Base-by-base conservation (phyloP, 2,329 filamentous ascomycete species). In the Pyrenochaeta sp. region DNA sequence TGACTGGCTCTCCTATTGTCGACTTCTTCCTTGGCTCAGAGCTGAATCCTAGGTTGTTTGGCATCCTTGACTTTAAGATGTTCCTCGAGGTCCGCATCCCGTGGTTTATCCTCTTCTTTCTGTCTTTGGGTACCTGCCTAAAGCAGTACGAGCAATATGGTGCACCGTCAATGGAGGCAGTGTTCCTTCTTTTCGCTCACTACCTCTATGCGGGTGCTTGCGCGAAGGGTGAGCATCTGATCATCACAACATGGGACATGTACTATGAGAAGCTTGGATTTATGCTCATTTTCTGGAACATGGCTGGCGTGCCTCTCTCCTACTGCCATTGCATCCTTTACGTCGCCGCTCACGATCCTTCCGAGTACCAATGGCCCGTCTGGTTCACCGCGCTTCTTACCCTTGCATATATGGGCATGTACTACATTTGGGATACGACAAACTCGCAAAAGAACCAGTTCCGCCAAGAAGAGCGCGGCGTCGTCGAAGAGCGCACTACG, bases 281-380 rank as follows among this genome's bases (percentile, higher is more conserved):
- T 82, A 97, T 97, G 92, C 85, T 97, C 63, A 96, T 96, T 76
- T 97, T 97, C 85, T 97, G 92, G 92, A 97, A 97, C 78, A 82
- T 97, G 74, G 92, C 92, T 41, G 92, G 92, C 63, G 92, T 97
- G 21, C 92, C 92, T 12, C 83, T 97, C 46, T 92, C 88, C 49
- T 97, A 97, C 83, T 96, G 92, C 81, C 92, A 97, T 82, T 95
- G 90, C 84, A 94, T 90, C 43, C 87, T 97, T 67, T 97, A 90
- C 79, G 84, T 97, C 45, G 92, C 92, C 63, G 93, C 90, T 77
- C 92, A 96, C 75, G 79, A 90, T 68, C 90, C 93, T 0, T 83
- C 86, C 31, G 86, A 86, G 52, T 97, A 96, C 77, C 83, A 82
- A 47, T 93, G 90, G 88, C 90, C 91, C 69, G 85, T 83, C 50